phyloP scores from a whole-genome alignment of 1,284 basidiomycete genomes.

The Rhodotorula sp. region DNA sequence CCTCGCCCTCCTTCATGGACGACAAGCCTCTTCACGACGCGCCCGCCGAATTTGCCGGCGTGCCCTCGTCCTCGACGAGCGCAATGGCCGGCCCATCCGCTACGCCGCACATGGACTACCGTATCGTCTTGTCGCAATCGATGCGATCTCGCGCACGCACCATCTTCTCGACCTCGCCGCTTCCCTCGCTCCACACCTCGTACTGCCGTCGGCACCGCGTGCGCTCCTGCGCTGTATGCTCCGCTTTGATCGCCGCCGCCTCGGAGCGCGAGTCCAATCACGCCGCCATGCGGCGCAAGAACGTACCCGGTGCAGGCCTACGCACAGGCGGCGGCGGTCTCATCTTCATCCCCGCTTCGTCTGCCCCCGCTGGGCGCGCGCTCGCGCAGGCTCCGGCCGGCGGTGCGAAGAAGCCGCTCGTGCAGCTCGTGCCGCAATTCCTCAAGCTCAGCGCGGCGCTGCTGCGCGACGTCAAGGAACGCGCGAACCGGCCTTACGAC shows the following conservation, averaged over 20 bases:
- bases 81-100: constrained; percentile 11
- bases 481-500: constrained; percentile 48
- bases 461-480: constrained; percentile 68
- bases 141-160: constrained; percentile 40
- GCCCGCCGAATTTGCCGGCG: not conserved
- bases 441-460: constrained; percentile 67
- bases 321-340: not conserved
- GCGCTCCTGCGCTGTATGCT: constrained; percentile 33
- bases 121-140: constrained; percentile 41
- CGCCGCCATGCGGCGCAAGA: constrained; percentile 11
- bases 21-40: constrained; percentile 10
- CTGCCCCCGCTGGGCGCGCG: not conserved
- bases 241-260: constrained; percentile 3
- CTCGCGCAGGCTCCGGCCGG: not conserved
- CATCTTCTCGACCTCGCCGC: constrained; percentile 34
- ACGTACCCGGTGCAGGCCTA: constrained; percentile 34
- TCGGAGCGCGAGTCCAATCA: constrained; percentile 12
- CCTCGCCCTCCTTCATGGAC: constrained; percentile 2
- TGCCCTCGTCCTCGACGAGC: not conserved
- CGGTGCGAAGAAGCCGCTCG: constrained; percentile 51
- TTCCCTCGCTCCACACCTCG: constrained; percentile 15
- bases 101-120: constrained; percentile 45
- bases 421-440: constrained; percentile 69
- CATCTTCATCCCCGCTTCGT: too few relatives aligned
- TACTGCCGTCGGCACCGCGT: constrained; percentile 43